These are phyloP conservation scores for Cercophora sp. DNA, from an alignment of 495 filamentous ascomycete genomes.

Conservation along the genomic window DNA sequence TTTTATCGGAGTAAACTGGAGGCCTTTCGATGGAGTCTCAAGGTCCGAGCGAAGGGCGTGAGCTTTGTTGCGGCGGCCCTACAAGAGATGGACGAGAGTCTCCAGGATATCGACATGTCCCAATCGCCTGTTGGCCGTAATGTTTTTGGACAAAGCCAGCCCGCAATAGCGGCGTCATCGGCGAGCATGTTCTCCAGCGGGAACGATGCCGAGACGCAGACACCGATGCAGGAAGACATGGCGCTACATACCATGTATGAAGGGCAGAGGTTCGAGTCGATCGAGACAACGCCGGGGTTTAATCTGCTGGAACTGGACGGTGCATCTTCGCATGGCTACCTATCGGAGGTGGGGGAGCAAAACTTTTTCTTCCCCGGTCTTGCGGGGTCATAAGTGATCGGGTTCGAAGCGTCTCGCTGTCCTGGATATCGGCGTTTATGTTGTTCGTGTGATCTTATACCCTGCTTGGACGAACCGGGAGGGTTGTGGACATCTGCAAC, in stretches of 20 bases:
- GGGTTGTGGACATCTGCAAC: background rate
- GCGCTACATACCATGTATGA: background rate
- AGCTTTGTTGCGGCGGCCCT: constrained; percentile 23
- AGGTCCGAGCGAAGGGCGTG: constrained; percentile 25
- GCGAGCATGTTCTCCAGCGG: background rate
- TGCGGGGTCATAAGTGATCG: background rate
- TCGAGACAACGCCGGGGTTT: constrained; percentile 3
- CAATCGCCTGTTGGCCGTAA: constrained; percentile 12
- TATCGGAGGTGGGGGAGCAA: constrained; percentile 13
- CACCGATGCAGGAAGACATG: background rate
- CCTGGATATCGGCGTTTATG: background rate
- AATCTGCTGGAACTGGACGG: constrained; percentile 13
- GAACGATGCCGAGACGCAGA: constrained; percentile 15
- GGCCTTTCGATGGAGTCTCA: constrained; percentile 74
- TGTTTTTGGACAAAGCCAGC: background rate
- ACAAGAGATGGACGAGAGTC: constrained; percentile 28
- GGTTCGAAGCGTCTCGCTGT: too few species aligned
- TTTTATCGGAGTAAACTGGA: constrained; percentile 67
- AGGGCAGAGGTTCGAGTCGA: constrained; percentile 2
- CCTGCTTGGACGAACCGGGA: too few species aligned
- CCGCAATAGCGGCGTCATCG: background rate
- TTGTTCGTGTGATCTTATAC: too few species aligned
- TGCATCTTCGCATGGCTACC: constrained; percentile 10
- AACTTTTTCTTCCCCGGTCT: constrained; percentile 12
- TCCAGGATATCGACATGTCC: constrained; percentile 27